Base-by-base conservation (phyloP, 768 basidiomycete species). In the Mycena venus region DNA sequence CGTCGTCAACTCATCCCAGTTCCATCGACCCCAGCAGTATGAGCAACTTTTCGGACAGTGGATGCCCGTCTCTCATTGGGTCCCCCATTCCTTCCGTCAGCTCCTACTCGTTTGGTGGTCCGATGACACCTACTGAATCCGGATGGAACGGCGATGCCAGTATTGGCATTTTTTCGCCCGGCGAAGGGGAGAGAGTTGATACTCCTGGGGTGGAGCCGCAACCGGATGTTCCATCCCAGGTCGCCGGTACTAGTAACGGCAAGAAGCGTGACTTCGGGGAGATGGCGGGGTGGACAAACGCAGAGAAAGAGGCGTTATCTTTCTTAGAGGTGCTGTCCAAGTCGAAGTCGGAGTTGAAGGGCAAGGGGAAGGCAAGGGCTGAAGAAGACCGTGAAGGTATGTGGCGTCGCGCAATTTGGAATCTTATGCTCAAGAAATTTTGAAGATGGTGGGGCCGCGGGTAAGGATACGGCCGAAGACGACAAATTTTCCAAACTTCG, bases 51-150 rank as follows among this genome's bases (percentile, higher is more conserved):
- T 53, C 62, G 49, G n/a, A 74, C 73, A 14, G 75, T 40, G 47
- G 65, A 14, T 70, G 69, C 42, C 80, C 82, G 10, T 76, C 75
- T 7, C 78, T 83, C 19, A 23, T 69, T 29, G 71, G 74, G 42
- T 84, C 84, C 23, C 82, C 82, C 5, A 80, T 80, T 21, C 80
- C 82, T 0, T 84, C 84, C 27, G 59, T 74, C 59, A 84, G 83
- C 63, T 85, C 83, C 25, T 70, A 59, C 47, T 62, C 79, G 14
- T 66, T 67, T 10, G 73, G 72, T 10, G 73, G 72, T 27, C 70
- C 75, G 11, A 40, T 73, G 44, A 75, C 74, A 44, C 69, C 75
- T 8, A 64, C 67, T 23, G 73, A 74, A 11, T 25, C 23, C 19
- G 51, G 63, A 34, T 74, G 68, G 73, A 70, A 34, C 17, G 69